Percentiles rank a stretch among this genome's conserved stretches.
Conservation (phyloP, 345 rosid species). For the Stellera chamaejasme region DNA sequence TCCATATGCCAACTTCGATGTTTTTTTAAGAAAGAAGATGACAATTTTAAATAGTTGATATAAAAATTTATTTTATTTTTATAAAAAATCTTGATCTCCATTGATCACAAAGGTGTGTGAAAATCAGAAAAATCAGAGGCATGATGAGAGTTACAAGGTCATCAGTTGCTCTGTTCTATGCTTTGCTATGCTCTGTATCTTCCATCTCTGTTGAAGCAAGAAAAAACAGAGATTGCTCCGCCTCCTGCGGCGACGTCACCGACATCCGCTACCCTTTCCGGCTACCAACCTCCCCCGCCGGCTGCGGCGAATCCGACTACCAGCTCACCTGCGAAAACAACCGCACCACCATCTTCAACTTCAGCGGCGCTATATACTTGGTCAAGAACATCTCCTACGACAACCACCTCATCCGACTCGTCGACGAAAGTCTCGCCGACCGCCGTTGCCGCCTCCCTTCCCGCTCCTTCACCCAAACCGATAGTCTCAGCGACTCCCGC, state of each 20-base stretch:
- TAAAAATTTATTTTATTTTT: too few species aligned
- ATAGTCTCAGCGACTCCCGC: constrained; percentile 3
- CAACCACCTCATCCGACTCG: constrained; percentile 12
- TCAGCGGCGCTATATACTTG: constrained; percentile 13
- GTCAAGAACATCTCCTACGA: constrained; percentile 26
- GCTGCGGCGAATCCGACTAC: constrained; percentile 15
- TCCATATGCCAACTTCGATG: too few species aligned
- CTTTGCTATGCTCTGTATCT: constrained; percentile 2
- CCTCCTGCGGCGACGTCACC: constrained; percentile 29
- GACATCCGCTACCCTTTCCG: constrained; percentile 28
- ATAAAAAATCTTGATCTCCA: too few species aligned
- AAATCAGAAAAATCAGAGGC: too few species aligned
- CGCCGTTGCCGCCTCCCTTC: constrained; percentile 27
- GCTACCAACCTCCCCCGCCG: constrained; percentile 13
- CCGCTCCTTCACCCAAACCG: constrained; percentile 16
- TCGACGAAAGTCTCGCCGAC: constrained; percentile 27
- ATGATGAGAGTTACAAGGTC: not conserved
- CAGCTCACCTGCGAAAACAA: constrained; percentile 23
- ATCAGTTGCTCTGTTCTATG: constrained; percentile 5
- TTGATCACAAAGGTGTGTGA: too few species aligned
- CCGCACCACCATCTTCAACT: constrained; percentile 13
- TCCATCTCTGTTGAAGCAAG: constrained; percentile 7
- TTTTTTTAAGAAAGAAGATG: too few species aligned
- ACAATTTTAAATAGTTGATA: too few species aligned
- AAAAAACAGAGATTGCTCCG: constrained; percentile 14